Evolutionary conservation across 805 yeast species (phyloP).

Genomic region (Candida nanaspora): DNA sequence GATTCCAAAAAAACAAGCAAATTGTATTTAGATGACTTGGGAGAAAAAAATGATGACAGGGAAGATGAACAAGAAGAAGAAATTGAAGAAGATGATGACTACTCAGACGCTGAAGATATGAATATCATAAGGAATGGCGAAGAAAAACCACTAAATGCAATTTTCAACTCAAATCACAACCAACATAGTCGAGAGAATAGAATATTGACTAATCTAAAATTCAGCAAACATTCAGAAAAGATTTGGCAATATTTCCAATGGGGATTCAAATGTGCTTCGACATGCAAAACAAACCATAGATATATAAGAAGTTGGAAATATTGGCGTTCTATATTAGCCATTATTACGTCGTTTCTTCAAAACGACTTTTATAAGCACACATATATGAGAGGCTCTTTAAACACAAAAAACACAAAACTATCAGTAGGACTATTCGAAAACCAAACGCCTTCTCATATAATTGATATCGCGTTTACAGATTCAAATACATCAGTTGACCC

Average conservation of each 20-base stretch:
- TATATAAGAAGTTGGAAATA: slow-evolving; percentile 10
- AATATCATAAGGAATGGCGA: background rate
- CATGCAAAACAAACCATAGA: slow-evolving; percentile 3
- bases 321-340: slow-evolving; percentile 10
- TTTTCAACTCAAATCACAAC: slow-evolving; percentile 7
- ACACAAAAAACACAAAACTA: too few species aligned
- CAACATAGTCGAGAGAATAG: slow-evolving; percentile 2
- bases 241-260: slow-evolving; percentile 23
- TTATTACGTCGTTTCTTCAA: slow-evolving; percentile 5
- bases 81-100: background rate
- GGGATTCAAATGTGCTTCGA: slow-evolving; percentile 22
- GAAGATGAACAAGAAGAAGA: too few species aligned
- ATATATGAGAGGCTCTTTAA: background rate
- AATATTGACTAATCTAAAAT: slow-evolving; percentile 17
- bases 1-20: too few species aligned
- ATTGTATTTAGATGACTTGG: too few species aligned
- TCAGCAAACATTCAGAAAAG: slow-evolving; percentile 14
- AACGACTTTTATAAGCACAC: slow-evolving; percentile 3
- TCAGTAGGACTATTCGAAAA: background rate
- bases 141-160: slow-evolving; percentile 4
- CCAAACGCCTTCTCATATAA: background rate
- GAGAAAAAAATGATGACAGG: too few species aligned
- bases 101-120: background rate
- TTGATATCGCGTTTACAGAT: slow-evolving; percentile 10
- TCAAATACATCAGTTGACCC: slow-evolving; percentile 3